phyloP scores from a whole-genome alignment of 73 alveolate species.

The Paramecium primaurelia region DNA sequence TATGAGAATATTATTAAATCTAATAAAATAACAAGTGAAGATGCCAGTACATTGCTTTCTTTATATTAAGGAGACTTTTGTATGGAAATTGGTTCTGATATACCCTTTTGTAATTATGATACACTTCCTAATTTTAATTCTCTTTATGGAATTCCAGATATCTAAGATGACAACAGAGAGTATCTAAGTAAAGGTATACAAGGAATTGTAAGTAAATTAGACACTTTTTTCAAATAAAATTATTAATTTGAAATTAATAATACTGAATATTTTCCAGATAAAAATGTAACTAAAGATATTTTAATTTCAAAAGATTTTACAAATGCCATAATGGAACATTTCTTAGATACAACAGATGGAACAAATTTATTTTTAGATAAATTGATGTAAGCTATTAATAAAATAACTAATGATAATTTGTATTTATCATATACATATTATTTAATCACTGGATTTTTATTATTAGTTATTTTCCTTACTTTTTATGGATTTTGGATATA shows the following conservation, averaged over 20 bases:
- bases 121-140: background rate
- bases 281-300: background rate
- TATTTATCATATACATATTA: background rate
- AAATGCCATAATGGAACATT: background rate
- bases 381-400: background rate
- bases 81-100: background rate
- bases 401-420: background rate
- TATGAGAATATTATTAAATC: slow-evolving; percentile 11
- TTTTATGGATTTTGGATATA: background rate
- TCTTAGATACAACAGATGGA: slow-evolving; percentile 19
- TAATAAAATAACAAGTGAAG: background rate
- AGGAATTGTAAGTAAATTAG: slow-evolving; percentile 26
- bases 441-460: background rate
- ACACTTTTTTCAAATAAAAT: background rate
- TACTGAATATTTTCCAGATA: slow-evolving; percentile 2
- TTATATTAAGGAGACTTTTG: background rate
- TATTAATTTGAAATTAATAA: slow-evolving; percentile 14
- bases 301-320: background rate
- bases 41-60: background rate
- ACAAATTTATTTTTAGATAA: background rate
- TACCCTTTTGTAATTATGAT: background rate
- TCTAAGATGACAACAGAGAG: slow-evolving; percentile 1
- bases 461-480: background rate
- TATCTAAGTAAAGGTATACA: slow-evolving; percentile 15
- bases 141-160: background rate